Base-by-base conservation (phyloP, 2,329 filamentous ascomycete genomes). In the Pyrenophora tritici-repentis region DNA sequence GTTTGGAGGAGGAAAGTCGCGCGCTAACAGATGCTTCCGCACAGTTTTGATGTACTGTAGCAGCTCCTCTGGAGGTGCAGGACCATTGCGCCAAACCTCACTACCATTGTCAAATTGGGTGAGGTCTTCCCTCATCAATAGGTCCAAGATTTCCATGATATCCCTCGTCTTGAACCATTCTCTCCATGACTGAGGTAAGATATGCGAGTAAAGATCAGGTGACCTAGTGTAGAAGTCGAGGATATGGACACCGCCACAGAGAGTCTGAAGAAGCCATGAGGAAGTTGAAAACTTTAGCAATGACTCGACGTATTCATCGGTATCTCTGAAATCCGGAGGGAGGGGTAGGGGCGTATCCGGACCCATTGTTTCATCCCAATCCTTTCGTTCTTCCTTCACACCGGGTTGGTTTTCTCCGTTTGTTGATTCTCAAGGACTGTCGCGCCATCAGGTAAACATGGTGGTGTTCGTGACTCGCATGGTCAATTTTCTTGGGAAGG, bases 161-260 rank as follows among this genome's bases (percentile, higher is more conserved):
- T 89, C 84, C 66, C 85, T 83, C 14, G 81, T 74, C 31, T 87
- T 76, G 59, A 97, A 86, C 76, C 91, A 97, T 0, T 79, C 69
- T 58, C 90, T 85, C 94, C 94, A 99, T 73, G 91, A 86, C 53
- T 82, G 71, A 0, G 91, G 90, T 1, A 99, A 74, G 1, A 93
- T 82, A 1, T 83, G 80, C 44, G 88, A 84, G 71, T 96, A 99
- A 0, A 97, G 81, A 57, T 91, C 88, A 4, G 91, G 90, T 40
- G 91, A 84, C 35, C 85, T 84, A 2, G 91, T 97, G 76, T 97
- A 91, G 75, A 99, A 97, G 72, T 99, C 94, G 49, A 97, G 81
- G 56, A 99, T 92, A 70, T 99, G 94, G 1, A 97, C 90, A n/a
- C 93, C 92, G 46, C 94, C 94, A 69, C 91, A 96, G n/a, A 99